Conservation (phyloP, 352 stramenopile species). For the Blastocystis sp. region DNA sequence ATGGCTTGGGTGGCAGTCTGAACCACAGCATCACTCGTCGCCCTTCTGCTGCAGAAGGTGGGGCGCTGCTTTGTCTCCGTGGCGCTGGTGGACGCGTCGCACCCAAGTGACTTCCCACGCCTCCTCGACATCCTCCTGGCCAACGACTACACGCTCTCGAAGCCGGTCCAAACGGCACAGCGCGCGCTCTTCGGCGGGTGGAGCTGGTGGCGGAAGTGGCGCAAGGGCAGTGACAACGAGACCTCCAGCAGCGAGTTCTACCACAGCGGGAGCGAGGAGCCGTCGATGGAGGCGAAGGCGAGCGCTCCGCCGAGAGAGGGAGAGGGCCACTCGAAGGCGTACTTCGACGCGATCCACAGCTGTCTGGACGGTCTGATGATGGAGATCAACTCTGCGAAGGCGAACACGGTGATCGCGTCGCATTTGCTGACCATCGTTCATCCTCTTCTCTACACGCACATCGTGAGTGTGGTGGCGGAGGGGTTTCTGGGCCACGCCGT, state of each 20-base stretch:
- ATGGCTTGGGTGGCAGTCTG: background rate
- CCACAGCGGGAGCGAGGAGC: slow-evolving; percentile 36
- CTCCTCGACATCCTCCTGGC: slow-evolving; percentile 59
- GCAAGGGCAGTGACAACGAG: slow-evolving; percentile 22
- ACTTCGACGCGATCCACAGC: slow-evolving; percentile 53
- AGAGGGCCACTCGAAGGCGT: slow-evolving; percentile 18
- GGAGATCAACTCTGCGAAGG: background rate
- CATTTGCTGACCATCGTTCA: slow-evolving; percentile 58
- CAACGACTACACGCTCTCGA: slow-evolving; percentile 35
- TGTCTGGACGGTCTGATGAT: slow-evolving; percentile 45
- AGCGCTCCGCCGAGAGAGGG: background rate
- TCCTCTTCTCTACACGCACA: slow-evolving; percentile 52
- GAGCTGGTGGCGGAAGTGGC: slow-evolving; percentile 50
- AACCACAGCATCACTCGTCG: slow-evolving; percentile 17
- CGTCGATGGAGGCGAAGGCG: background rate
- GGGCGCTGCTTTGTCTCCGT: slow-evolving; percentile 27
- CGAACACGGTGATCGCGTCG: background rate
- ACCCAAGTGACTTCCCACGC: slow-evolving; percentile 12
- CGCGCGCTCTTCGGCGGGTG: slow-evolving; percentile 47
- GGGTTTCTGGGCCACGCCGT: background rate
- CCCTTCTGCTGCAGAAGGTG: slow-evolving; percentile 29
- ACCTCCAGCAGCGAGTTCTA: slow-evolving; percentile 54
- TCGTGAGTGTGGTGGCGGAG: slow-evolving; percentile 8
- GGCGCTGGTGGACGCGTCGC: background rate
- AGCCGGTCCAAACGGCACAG: background rate